These are phyloP conservation scores for Codiaeum variegatum DNA, from an alignment of 441 rosid species.

Conservation along the genomic window DNA sequence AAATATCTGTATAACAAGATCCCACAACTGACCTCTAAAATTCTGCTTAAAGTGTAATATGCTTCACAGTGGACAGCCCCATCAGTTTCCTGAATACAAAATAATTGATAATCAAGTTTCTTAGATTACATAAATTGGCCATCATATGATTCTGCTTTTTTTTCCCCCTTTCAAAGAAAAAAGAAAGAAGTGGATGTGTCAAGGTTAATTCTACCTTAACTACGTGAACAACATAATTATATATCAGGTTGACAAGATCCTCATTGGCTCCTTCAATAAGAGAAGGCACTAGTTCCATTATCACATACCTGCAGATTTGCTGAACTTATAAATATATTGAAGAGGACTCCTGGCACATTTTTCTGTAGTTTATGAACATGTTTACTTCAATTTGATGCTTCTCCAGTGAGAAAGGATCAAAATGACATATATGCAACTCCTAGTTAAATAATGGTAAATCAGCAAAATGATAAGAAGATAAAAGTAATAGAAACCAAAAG, in stretches of 20 bases:
- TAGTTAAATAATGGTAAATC: background rate
- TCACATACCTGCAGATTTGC: slow-evolving; percentile 46
- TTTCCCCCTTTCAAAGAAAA: background rate
- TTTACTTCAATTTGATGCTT: background rate
- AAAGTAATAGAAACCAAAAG: background rate
- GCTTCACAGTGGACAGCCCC: slow-evolving; percentile 59
- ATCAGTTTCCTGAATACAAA: slow-evolving; percentile 45
- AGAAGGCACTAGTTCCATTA: slow-evolving; percentile 69
- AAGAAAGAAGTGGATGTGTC: background rate
- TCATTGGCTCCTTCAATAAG: slow-evolving; percentile 68
- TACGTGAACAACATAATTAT: slow-evolving; percentile 48
- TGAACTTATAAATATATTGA: slow-evolving; percentile 1
- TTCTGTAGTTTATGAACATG: background rate
- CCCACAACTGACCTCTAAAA: slow-evolving; percentile 54
- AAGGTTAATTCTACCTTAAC: slow-evolving; percentile 42
- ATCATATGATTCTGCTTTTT: background rate
- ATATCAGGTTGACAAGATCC: slow-evolving; percentile 67
- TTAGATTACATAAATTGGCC: slow-evolving; percentile 11
- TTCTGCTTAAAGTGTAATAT: slow-evolving; percentile 58
- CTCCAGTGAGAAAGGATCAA: background rate
- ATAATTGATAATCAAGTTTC: slow-evolving; percentile 17
- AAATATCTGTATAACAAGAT: slow-evolving; percentile 15
- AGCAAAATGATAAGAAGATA: background rate
- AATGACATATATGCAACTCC: background rate
- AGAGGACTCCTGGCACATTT: background rate